Evolutionary conservation across 768 basidiomycete genomes (phyloP).

Genomic region (Suillus weaverae): DNA sequence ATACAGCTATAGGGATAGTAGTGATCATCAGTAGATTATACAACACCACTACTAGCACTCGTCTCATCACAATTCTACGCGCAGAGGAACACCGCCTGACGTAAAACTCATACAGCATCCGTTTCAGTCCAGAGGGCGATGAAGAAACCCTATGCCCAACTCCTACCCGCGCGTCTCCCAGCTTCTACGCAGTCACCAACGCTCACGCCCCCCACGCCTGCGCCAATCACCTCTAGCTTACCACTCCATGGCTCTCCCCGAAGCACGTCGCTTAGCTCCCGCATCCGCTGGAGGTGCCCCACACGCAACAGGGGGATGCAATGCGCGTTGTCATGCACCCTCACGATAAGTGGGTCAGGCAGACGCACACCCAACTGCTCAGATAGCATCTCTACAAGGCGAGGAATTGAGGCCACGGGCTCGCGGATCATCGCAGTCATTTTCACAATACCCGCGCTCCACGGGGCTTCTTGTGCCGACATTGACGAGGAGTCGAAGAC

Average conservation of each 20-base stretch:
- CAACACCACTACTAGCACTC: no score
- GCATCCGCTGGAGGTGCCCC: slow-evolving; percentile 73
- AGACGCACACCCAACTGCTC: slow-evolving; percentile 46
- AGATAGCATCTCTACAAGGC: slow-evolving; percentile 36
- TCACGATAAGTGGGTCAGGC: slow-evolving; percentile 57
- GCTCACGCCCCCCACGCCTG: slow-evolving; percentile 84
- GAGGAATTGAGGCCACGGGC: slow-evolving; percentile 44
- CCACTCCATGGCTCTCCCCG: slow-evolving; percentile 43
- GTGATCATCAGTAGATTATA: no score
- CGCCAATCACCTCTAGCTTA: slow-evolving; percentile 69
- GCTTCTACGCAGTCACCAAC: slow-evolving; percentile 82
- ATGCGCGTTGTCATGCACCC: slow-evolving; percentile 51
- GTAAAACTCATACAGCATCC: neutral
- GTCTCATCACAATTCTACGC: no score
- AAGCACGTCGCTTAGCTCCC: slow-evolving; percentile 51
- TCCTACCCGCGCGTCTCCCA: slow-evolving; percentile 56
- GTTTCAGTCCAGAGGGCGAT: neutral
- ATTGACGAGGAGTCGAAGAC: slow-evolving; percentile 89
- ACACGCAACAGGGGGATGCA: slow-evolving; percentile 81
- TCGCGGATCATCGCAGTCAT: slow-evolving; percentile 92
- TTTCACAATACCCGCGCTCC: slow-evolving; percentile 55
- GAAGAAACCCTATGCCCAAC: slow-evolving; percentile 34
- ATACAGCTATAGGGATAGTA: no score
- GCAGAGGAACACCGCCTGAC: neutral
- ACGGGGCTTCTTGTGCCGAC: slow-evolving; percentile 49